phyloP scores from a whole-genome alignment of 1,284 basidiomycete species.

The Ustilago nuda region DNA sequence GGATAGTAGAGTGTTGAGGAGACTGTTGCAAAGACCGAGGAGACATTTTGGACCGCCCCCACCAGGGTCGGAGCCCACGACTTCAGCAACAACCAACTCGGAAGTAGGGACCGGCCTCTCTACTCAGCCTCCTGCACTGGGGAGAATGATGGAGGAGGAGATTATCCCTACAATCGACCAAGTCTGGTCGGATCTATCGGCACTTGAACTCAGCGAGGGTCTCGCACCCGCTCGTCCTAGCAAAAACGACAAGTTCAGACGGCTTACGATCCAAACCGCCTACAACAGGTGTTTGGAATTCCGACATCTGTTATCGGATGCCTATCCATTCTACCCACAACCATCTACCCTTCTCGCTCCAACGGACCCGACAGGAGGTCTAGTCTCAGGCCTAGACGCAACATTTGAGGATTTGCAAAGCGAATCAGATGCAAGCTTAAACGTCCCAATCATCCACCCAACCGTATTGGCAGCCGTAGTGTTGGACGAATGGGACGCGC shows the following conservation, averaged over 20 bases:
- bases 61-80: background rate
- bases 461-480: constrained; percentile 28
- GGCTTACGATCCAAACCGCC: constrained; percentile 44
- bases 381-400: constrained; percentile 19
- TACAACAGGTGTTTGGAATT: constrained; percentile 27
- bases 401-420: constrained; percentile 35
- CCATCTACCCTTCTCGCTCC: background rate
- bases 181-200: constrained; percentile 35
- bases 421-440: constrained; percentile 37
- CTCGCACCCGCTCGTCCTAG: constrained; percentile 41
- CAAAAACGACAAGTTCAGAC: constrained; percentile 45
- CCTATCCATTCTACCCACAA: constrained; percentile 26
- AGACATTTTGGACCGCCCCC: constrained; percentile 20
- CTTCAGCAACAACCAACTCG: background rate
- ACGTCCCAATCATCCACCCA: constrained; percentile 47
- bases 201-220: constrained; percentile 39
- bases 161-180: constrained; percentile 11
- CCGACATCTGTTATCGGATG: constrained; percentile 22
- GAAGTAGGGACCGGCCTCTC: background rate
- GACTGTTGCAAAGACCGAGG: constrained; percentile 45
- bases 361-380: constrained; percentile 15
- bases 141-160: background rate
- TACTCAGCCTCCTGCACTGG: background rate
- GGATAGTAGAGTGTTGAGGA: constrained; percentile 51
- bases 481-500: constrained; percentile 62